These are phyloP conservation scores for Xanthoconium stramineum DNA, from an alignment of 768 basidiomycete species.

Conservation along the genomic window DNA sequence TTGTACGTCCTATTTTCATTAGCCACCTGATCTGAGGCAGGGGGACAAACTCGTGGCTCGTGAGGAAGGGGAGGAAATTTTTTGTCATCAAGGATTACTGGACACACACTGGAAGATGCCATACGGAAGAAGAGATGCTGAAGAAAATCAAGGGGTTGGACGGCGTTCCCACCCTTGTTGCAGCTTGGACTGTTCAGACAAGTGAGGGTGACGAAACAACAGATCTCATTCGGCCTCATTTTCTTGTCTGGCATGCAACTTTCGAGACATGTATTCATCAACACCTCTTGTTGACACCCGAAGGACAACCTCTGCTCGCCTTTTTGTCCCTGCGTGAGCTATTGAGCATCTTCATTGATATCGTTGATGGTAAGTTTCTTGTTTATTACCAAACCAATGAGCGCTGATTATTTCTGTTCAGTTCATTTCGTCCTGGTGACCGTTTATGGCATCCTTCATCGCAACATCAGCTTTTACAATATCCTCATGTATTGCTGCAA, in stretches of 20 bases:
- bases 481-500: neutral
- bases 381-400: neutral
- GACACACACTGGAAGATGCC: neutral
- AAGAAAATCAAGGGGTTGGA: neutral
- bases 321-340: neutral
- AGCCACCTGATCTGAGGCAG: neutral
- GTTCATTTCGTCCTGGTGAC: neutral
- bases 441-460: neutral
- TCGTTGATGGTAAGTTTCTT: neutral
- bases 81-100: neutral
- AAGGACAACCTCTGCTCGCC: neutral
- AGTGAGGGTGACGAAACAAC: neutral
- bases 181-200: neutral
- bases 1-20: neutral
- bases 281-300: neutral
- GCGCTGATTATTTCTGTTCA: no score
- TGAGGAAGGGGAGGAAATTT: neutral
- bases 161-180: neutral
- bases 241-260: neutral
- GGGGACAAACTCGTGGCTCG: neutral
- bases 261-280: neutral
- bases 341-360: neutral
- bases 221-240: neutral
- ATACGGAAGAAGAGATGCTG: neutral
- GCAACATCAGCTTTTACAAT: neutral